Conservation (phyloP, 192 early-diverging fungal genomes). For the Entomortierella lignicola region DNA sequence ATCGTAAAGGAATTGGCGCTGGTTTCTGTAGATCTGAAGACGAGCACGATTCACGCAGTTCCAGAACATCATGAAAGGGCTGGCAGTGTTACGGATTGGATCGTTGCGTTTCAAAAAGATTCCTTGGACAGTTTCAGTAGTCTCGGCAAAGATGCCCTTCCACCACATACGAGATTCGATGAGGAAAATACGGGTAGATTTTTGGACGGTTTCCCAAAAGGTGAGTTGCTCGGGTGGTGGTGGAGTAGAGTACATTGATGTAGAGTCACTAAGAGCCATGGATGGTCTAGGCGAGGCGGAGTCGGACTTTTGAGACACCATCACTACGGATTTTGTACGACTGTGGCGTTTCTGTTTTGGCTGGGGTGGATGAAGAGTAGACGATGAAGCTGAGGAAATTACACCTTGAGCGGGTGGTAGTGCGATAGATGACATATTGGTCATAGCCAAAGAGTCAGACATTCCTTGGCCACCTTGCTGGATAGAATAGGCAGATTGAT, state of each 20-base stretch:
- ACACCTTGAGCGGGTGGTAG: not conserved
- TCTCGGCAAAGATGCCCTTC: conserved; percentile 38
- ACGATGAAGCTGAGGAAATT: not conserved
- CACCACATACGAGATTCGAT: conserved; percentile 54
- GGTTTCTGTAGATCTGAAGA: conserved; percentile 66
- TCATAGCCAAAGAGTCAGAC: conserved; percentile 33
- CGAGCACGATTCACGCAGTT: conserved; percentile 56
- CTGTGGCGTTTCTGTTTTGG: conserved; percentile 7
- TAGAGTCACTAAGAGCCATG: conserved; percentile 40
- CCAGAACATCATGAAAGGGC: conserved; percentile 57
- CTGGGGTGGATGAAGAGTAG: not conserved
- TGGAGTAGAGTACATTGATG: conserved; percentile 30
- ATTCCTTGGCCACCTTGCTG: conserved; percentile 15
- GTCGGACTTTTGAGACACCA: conserved; percentile 15
- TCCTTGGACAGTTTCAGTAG: conserved; percentile 25
- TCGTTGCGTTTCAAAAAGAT: conserved; percentile 35
- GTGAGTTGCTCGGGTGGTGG: conserved; percentile 34
- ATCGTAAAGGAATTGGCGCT: conserved; percentile 61
- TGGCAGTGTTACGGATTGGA: conserved; percentile 61
- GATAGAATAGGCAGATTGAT: conserved; percentile 26
- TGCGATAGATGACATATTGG: conserved; percentile 1
- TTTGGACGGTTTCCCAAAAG: conserved; percentile 13
- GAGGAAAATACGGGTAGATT: conserved; percentile 32
- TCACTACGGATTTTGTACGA: conserved; percentile 29
- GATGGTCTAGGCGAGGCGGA: conserved; percentile 29